Evolutionary conservation across 805 yeast species (phyloP).

Genomic region (Saturnispora galanensis): DNA sequence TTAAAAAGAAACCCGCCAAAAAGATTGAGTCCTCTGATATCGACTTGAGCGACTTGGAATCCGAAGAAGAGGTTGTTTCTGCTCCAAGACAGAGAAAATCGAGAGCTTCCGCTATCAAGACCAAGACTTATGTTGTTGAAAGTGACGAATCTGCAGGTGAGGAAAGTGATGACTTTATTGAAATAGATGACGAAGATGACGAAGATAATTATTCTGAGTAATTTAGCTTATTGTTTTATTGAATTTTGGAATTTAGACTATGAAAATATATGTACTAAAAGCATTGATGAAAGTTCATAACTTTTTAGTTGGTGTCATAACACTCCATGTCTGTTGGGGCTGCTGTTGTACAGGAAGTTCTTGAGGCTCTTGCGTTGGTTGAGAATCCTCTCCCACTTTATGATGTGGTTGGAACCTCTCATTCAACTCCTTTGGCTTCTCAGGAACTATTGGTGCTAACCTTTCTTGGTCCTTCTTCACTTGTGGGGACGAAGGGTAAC

Average conservation of each 20-base stretch:
- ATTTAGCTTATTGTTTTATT: neutral
- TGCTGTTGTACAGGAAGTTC: neutral
- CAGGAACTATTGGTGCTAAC: slow-evolving; percentile 26
- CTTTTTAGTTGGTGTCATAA: slow-evolving; percentile 26
- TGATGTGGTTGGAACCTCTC: slow-evolving; percentile 8
- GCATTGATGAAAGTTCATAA: slow-evolving; percentile 7
- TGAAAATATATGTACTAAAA: no score
- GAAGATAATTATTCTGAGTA: slow-evolving; percentile 6
- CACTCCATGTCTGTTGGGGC: slow-evolving; percentile 17
- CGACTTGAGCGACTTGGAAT: slow-evolving; percentile 7
- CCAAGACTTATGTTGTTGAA: slow-evolving; percentile 13
- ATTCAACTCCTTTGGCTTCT: slow-evolving; percentile 22
- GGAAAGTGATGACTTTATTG: slow-evolving; percentile 6
- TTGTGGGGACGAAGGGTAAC: neutral
- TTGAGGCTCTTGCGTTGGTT: neutral
- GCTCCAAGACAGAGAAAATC: slow-evolving; percentile 8
- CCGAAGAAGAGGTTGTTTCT: slow-evolving; percentile 7
- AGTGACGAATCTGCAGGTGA: slow-evolving; percentile 15
- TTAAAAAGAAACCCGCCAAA: slow-evolving; percentile 1
- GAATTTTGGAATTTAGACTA: no score
- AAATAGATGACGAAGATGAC: slow-evolving; percentile 7
- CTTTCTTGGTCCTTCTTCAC: slow-evolving; percentile 12
- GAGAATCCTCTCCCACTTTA: neutral
- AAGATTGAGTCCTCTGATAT: slow-evolving; percentile 6
- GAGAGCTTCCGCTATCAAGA: slow-evolving; percentile 4